Evolutionary conservation across 148 eudicot species (phyloP).

Genomic region (Chenopodium suecicum): DNA sequence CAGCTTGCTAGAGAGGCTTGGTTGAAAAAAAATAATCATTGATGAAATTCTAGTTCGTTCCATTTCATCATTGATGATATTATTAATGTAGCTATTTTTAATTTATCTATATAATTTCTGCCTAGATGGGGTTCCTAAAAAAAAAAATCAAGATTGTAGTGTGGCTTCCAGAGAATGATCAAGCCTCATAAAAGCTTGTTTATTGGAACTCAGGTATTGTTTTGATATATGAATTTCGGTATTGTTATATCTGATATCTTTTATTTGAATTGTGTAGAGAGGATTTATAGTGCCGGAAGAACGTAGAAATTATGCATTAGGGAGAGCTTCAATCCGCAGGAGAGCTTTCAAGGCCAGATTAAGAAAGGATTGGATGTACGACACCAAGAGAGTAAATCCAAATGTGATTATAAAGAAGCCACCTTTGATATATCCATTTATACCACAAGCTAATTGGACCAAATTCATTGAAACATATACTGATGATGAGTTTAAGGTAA

Average conservation of each 20-base stretch:
- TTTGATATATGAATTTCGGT: too few relatives aligned
- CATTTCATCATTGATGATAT: too few relatives aligned
- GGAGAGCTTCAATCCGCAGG: neutral
- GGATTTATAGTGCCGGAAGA: neutral
- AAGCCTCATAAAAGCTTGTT: too few relatives aligned
- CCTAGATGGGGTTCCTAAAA: too few relatives aligned
- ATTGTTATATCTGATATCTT: neutral
- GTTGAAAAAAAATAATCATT: too few relatives aligned
- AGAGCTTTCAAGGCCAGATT: conserved; percentile 4
- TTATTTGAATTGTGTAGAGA: neutral
- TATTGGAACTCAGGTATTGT: too few relatives aligned
- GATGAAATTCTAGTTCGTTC: too few relatives aligned
- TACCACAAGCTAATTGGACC: neutral
- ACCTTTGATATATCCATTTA: neutral
- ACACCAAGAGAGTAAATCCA: neutral
- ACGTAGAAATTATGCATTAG: neutral
- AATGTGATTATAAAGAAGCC: neutral
- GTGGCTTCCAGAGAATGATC: too few relatives aligned
- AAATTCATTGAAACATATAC: neutral
- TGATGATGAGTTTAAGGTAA: neutral
- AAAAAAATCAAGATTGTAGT: too few relatives aligned
- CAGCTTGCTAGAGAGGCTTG: too few relatives aligned
- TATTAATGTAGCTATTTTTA: too few relatives aligned
- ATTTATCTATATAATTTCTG: too few relatives aligned
- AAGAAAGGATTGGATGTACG: neutral